Evolutionary conservation across 129 eudicot species (phyloP).

Genomic region (Lonicera japonica): DNA sequence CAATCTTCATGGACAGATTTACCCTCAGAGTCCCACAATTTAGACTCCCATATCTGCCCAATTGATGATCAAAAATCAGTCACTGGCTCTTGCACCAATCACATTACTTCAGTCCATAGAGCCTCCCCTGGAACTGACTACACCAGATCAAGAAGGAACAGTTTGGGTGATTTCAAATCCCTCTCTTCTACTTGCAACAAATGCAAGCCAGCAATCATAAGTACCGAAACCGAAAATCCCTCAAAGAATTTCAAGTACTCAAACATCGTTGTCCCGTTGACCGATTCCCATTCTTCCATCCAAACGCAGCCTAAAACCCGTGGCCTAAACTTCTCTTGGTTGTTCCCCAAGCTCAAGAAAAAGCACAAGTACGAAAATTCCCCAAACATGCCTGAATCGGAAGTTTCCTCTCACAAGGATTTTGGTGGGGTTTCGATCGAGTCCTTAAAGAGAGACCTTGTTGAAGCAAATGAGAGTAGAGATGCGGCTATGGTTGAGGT

Average conservation of each 20-base stretch:
- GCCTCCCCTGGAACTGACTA: slow-evolving; percentile 49
- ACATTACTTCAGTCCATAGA: slow-evolving; percentile 16
- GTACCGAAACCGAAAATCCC: slow-evolving; percentile 19
- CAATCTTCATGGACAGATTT: slow-evolving; percentile 53
- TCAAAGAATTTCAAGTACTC: slow-evolving; percentile 33
- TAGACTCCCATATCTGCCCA: slow-evolving; percentile 37
- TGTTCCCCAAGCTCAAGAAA: slow-evolving; percentile 69
- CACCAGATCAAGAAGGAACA: slow-evolving; percentile 53
- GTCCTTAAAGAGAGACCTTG: slow-evolving; percentile 58
- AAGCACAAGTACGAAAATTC: slow-evolving; percentile 51
- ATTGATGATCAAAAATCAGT: slow-evolving; percentile 53
- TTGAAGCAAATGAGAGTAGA: slow-evolving; percentile 63
- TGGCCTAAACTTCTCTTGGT: slow-evolving; percentile 65
- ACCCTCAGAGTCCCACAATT: slow-evolving; percentile 35
- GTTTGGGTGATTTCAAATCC: slow-evolving; percentile 66
- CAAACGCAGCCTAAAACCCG: slow-evolving; percentile 39
- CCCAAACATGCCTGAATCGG: slow-evolving; percentile 36
- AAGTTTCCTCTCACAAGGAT: slow-evolving; percentile 54
- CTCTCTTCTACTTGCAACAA: slow-evolving; percentile 72
- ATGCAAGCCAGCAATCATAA: slow-evolving; percentile 56
- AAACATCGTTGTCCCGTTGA: slow-evolving; percentile 56
- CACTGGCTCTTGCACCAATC: slow-evolving; percentile 34
- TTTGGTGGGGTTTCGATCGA: slow-evolving; percentile 48
- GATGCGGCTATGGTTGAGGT: slow-evolving; percentile 65
- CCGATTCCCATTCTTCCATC: slow-evolving; percentile 52